These are phyloP conservation scores for Helianthus tuberosus DNA, from an alignment of 129 eudicot genomes.

Conservation along the genomic window DNA sequence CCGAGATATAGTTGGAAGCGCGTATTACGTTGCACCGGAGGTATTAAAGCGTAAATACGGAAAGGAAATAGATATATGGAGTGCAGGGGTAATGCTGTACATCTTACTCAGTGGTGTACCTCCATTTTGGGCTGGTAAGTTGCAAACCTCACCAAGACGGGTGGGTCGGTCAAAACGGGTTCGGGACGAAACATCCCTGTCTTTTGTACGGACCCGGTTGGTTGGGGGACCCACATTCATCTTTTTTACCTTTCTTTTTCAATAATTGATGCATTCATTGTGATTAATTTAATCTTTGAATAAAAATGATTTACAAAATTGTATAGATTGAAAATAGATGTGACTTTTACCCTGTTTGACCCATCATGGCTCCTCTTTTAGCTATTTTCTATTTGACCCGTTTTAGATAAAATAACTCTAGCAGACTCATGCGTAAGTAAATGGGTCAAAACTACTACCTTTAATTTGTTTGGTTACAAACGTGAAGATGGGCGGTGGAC, in stretches of 20 bases:
- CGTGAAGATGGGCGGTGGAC: neutral
- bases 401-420: neutral
- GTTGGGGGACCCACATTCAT: constrained; percentile 4
- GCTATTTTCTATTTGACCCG: neutral
- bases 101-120: constrained; percentile 95
- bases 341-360: constrained; percentile 1
- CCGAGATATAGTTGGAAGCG: constrained; percentile 89
- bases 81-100: constrained; percentile 93
- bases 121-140: constrained; percentile 95
- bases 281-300: neutral
- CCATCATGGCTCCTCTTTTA: neutral
- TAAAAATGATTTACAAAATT: constrained; percentile 3
- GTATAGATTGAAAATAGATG: neutral
- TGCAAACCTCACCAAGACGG: neutral
- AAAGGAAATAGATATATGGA: constrained; percentile 89
- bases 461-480: constrained; percentile 5
- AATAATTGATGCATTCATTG: neutral
- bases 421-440: neutral
- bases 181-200: too few relatives aligned
- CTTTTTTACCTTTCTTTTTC: neutral
- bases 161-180: too few relatives aligned
- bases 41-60: constrained; percentile 83
- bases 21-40: constrained; percentile 96
- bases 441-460: neutral
- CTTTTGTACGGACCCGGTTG: too few relatives aligned